These are phyloP conservation scores for Microdochium nivale DNA, from an alignment of 2,329 filamentous ascomycete genomes.

Conservation along the genomic window DNA sequence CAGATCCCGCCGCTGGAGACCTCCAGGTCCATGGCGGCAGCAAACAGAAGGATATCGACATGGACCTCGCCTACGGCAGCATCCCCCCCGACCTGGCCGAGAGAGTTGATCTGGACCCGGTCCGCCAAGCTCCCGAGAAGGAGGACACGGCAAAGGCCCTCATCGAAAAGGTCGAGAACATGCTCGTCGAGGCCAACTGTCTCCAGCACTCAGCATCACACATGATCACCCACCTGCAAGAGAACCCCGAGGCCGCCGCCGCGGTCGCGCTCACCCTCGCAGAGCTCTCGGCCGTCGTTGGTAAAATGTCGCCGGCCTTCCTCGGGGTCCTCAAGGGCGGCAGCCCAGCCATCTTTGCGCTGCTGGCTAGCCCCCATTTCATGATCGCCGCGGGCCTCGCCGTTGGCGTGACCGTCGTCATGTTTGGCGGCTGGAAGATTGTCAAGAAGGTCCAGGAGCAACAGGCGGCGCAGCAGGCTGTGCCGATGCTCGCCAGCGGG, in stretches of 20 bases:
- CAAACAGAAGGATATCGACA: slow-evolving; percentile 57
- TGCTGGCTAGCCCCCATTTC: slow-evolving; percentile 87
- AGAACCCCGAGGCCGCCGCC: slow-evolving; percentile 77
- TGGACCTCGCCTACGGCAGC: slow-evolving; percentile 86
- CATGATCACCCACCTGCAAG: slow-evolving; percentile 73
- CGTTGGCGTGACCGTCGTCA: slow-evolving; percentile 88
- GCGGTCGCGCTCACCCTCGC: slow-evolving; percentile 88
- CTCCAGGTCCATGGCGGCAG: slow-evolving; percentile 11
- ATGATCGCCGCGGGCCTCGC: slow-evolving; percentile 85
- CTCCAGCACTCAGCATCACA: slow-evolving; percentile 74
- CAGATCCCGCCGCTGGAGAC: slow-evolving; percentile 27
- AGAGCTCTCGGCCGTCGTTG: slow-evolving; percentile 74
- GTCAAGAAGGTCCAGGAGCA: slow-evolving; percentile 68
- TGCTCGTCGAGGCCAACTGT: slow-evolving; percentile 84
- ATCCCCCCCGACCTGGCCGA: slow-evolving; percentile 58
- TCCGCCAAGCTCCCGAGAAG: slow-evolving; percentile 49
- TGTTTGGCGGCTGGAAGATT: slow-evolving; percentile 95
- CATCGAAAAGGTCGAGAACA: slow-evolving; percentile 63
- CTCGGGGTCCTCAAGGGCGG: slow-evolving; percentile 67
- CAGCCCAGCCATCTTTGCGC: slow-evolving; percentile 77
- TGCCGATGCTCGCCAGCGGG: slow-evolving; percentile 5
- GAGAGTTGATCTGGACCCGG: slow-evolving; percentile 25
- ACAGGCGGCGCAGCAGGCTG: slow-evolving; percentile 7
- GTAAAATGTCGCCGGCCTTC: slow-evolving; percentile 78
- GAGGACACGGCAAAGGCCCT: slow-evolving; percentile 43